phyloP scores from a whole-genome alignment of 768 basidiomycete species.

The Gyrodon lividus region DNA sequence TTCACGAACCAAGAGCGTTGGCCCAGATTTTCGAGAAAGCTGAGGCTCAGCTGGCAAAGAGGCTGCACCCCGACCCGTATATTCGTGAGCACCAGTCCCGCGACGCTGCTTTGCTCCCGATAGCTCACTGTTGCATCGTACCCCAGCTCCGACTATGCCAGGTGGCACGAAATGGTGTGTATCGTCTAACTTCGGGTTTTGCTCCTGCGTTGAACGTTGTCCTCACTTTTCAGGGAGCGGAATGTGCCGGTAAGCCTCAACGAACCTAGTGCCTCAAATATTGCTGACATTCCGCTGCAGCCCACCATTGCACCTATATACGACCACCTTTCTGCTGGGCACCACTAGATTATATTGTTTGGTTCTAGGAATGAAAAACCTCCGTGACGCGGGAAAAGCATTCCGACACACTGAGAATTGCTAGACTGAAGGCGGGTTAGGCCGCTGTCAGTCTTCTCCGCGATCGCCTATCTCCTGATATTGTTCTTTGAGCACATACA shows the following conservation, averaged over 20 bases:
- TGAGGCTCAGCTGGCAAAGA: slow-evolving; percentile 66
- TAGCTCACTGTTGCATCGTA: neutral
- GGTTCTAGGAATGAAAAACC: neutral
- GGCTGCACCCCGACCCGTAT: slow-evolving; percentile 89
- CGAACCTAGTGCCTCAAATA: neutral
- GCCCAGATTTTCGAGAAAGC: slow-evolving; percentile 76
- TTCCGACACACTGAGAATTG: too few species aligned
- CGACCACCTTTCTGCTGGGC: slow-evolving; percentile 50
- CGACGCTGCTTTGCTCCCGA: neutral
- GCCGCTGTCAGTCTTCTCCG: too few species aligned
- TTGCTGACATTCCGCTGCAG: slow-evolving; percentile 34
- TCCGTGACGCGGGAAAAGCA: too few species aligned
- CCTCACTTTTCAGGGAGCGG: slow-evolving; percentile 59
- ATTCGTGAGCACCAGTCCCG: slow-evolving; percentile 61
- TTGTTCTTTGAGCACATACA: too few species aligned
- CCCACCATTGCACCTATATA: slow-evolving; percentile 62
- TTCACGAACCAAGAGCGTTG: slow-evolving; percentile 81
- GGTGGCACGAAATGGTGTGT: slow-evolving; percentile 96
- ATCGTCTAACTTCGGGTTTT: neutral
- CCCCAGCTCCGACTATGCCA: slow-evolving; percentile 72
- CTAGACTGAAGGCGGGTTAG: too few species aligned
- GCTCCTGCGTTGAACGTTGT: neutral
- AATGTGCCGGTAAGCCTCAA: slow-evolving; percentile 66
- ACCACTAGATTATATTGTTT: slow-evolving; percentile 21
- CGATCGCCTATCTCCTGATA: too few species aligned